Evolutionary conservation across 257 asterid species (phyloP).

Genomic region (Solanum okadae): DNA sequence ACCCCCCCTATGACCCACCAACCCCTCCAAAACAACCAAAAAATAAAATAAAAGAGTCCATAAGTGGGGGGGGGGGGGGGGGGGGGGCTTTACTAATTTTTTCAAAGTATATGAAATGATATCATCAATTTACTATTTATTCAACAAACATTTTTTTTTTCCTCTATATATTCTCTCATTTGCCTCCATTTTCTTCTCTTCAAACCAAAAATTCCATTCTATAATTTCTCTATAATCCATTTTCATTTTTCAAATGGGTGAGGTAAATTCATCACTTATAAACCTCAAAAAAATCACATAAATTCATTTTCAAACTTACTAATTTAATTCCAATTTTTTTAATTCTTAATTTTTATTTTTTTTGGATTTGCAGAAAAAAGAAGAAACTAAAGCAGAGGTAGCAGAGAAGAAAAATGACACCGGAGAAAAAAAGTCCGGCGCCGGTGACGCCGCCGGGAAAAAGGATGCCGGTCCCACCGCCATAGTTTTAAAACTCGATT

Average conservation of each 20-base stretch:
- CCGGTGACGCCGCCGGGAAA: slow-evolving; percentile 16
- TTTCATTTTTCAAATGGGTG: slow-evolving; percentile 38
- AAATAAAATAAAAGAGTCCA: neutral
- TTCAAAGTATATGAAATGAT: neutral
- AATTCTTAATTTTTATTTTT: neutral
- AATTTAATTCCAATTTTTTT: neutral
- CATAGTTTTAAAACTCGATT: slow-evolving; percentile 60
- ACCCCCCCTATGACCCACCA: neutral
- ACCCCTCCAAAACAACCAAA: neutral
- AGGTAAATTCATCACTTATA: slow-evolving; percentile 34
- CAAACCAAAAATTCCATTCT: slow-evolving; percentile 18
- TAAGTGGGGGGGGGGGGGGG: too few species aligned
- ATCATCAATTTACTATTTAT: neutral
- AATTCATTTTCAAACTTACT: neutral
- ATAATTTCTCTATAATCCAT: neutral
- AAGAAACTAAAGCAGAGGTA: slow-evolving; percentile 10
- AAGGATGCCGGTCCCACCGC: slow-evolving; percentile 23
- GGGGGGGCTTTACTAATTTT: neutral
- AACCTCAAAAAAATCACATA: neutral
- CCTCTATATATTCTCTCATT: slow-evolving; percentile 35
- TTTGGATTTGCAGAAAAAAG: slow-evolving; percentile 43
- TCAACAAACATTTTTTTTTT: neutral
- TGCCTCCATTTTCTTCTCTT: slow-evolving; percentile 52
- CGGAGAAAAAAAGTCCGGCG: slow-evolving; percentile 28
- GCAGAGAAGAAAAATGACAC: slow-evolving; percentile 19